Conservation (phyloP, 2,329 filamentous ascomycete genomes). For the Aspergillus neotritici region DNA sequence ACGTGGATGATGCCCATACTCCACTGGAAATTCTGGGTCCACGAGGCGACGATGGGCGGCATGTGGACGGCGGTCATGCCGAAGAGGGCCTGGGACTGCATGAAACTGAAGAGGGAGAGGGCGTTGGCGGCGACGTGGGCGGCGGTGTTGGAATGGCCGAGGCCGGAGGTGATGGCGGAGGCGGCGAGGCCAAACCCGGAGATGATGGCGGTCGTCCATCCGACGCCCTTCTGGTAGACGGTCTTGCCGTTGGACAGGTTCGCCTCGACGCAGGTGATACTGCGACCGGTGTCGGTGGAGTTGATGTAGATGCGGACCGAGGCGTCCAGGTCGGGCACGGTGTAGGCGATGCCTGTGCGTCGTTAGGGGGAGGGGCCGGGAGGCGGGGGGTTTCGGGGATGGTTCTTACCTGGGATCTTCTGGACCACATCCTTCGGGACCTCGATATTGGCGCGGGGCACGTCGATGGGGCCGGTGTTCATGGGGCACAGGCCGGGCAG, state of each 20-base stretch:
- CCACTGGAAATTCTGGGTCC: constrained; percentile 98
- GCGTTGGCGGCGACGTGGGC: constrained; percentile 92
- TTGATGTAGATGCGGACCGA: constrained; percentile 78
- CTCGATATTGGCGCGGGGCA: constrained; percentile 61
- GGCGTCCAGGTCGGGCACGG: constrained; percentile 84
- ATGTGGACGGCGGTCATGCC: constrained; percentile 75
- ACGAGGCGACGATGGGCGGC: constrained; percentile 81
- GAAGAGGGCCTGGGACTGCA: constrained; percentile 88
- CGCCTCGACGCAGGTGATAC: constrained; percentile 81
- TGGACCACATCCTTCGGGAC: constrained; percentile 54
- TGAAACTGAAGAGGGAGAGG: constrained; percentile 88
- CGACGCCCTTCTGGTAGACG: constrained; percentile 79
- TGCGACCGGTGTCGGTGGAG: constrained; percentile 55
- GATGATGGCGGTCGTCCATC: constrained; percentile 84
- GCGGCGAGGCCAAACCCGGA: constrained; percentile 76
- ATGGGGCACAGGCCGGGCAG: constrained; percentile 82
- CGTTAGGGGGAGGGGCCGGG: neutral
- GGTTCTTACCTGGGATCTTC: constrained; percentile 59
- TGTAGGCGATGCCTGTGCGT: constrained; percentile 66
- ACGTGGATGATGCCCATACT: constrained; percentile 92
- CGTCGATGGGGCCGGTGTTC: constrained; percentile 73
- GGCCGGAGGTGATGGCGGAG: constrained; percentile 80
- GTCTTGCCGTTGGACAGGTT: constrained; percentile 86
- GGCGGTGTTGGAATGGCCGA: constrained; percentile 89
- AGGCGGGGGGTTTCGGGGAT: neutral